Percentiles rank a stretch among this genome's conserved stretches.
Conservation (phyloP, 169 alveolate species). For the Toxoplasma gondii region DNA sequence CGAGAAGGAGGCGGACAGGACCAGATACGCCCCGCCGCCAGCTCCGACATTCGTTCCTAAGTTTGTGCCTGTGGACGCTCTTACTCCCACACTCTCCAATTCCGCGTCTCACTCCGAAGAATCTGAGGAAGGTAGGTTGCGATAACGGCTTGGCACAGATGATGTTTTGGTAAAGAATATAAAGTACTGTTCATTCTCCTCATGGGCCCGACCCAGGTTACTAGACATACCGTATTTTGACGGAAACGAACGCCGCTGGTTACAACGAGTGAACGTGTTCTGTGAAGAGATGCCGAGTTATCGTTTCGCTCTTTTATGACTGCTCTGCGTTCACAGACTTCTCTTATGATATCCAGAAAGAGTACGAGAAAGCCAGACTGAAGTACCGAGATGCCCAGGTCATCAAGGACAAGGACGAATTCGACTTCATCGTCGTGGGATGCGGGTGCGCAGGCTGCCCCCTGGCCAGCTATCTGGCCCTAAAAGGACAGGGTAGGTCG, state of each 20-base stretch:
- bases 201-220: no score
- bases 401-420: conserved; percentile 36
- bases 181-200: background rate
- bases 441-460: conserved; percentile 83
- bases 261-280: no score
- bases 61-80: background rate
- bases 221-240: no score
- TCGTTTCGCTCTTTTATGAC: background rate
- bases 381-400: conserved; percentile 18
- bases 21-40: background rate
- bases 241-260: no score
- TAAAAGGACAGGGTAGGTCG: conserved; percentile 19
- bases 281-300: no score
- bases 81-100: background rate
- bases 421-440: conserved; percentile 77
- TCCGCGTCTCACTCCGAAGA: background rate
- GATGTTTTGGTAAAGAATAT: background rate
- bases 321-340: background rate
- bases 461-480: conserved; percentile 63
- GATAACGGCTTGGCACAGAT: background rate
- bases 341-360: background rate
- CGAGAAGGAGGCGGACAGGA: background rate
- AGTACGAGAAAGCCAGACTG: conserved; percentile 7
- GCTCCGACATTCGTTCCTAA: background rate
- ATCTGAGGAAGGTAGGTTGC: background rate